Evolutionary conservation across 805 yeast genomes (phyloP).

Genomic region (Kodamaea neixiangensis): DNA sequence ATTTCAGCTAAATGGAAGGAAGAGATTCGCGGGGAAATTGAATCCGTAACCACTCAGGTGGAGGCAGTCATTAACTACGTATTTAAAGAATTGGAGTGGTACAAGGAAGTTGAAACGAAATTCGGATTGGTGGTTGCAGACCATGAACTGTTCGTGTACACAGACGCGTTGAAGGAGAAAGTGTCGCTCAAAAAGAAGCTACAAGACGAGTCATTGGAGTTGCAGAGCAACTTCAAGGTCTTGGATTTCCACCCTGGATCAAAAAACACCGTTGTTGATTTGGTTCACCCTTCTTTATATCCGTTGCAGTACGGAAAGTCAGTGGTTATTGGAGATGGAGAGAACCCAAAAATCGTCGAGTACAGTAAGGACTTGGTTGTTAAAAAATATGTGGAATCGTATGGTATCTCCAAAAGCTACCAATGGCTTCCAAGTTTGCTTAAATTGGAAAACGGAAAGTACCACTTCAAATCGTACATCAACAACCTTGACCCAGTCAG

Average conservation of each 20-base stretch:
- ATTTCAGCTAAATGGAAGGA: slow-evolving; percentile 28
- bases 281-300: slow-evolving; percentile 25
- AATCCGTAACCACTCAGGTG: slow-evolving; percentile 2
- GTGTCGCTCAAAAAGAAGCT: neutral
- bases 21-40: slow-evolving; percentile 17
- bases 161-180: slow-evolving; percentile 9
- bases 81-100: slow-evolving; percentile 19
- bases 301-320: slow-evolving; percentile 19
- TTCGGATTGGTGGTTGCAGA: slow-evolving; percentile 11
- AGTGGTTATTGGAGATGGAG: slow-evolving; percentile 5
- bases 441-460: slow-evolving; percentile 12
- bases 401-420: slow-evolving; percentile 13
- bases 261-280: slow-evolving; percentile 17
- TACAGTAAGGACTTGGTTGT: neutral
- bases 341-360: slow-evolving; percentile 3
- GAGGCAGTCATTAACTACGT: slow-evolving; percentile 17
- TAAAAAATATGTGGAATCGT: neutral
- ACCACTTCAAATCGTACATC: slow-evolving; percentile 34
- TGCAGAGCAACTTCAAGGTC: slow-evolving; percentile 4
- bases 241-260: slow-evolving; percentile 18
- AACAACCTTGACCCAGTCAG: slow-evolving; percentile 41
- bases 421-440: slow-evolving; percentile 21
- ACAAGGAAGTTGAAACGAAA: slow-evolving; percentile 11
- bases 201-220: slow-evolving; percentile 2
- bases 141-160: slow-evolving; percentile 9